Evolutionary conservation across 2,329 filamentous ascomycete genomes (phyloP), one percentile per base, ranked within the genome.

Genomic region (Septoria petroselini): DNA sequence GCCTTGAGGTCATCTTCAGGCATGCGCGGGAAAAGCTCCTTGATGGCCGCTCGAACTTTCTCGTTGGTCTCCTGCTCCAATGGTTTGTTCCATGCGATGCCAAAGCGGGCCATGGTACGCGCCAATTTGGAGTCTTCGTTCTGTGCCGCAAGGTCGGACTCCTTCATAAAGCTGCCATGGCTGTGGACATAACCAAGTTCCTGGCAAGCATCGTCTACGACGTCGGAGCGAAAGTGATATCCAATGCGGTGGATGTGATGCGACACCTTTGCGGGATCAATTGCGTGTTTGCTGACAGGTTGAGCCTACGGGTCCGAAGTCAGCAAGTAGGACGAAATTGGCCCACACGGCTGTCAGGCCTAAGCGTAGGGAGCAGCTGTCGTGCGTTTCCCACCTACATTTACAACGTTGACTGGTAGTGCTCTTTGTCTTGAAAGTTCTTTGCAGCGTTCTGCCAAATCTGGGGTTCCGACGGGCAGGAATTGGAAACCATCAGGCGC

Each of bases 1-100:
- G 75, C 71, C 39, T 76, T 71, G 7, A 82, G 62, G 62, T 83
- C 79, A 46, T 73, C 70, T 42, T 79, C 73, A 2, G 81, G 81
- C 19, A 84, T 83, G 52, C 78, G 81, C 3, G 81, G 81, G 57
- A 83, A 84, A 21, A 84, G 69, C 60, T 84, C 81, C 53, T 73
- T 77, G 41, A 85, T 77, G 8, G 79, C 78, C 45, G 77, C 75
- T 52, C 75, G 71, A 41, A 82, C 78, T 60, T 81, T 75, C n/a
- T 76, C 74, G 52, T 53, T 49, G 5, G 50, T 58, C 42, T 67
- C 64, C 64, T 65, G 74, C 68, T 56, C 65, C 9, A 38, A 21
- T 17, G 66, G 41, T 63, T 12, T 30, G 27, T 55, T 41, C 19
- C 46, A 39, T n/a, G 53, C 42, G 46, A 65, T 18, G 60, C 65